Base-by-base conservation (phyloP, 202 grass and related monocot genomes). In the Hordeum pubiflorum region DNA sequence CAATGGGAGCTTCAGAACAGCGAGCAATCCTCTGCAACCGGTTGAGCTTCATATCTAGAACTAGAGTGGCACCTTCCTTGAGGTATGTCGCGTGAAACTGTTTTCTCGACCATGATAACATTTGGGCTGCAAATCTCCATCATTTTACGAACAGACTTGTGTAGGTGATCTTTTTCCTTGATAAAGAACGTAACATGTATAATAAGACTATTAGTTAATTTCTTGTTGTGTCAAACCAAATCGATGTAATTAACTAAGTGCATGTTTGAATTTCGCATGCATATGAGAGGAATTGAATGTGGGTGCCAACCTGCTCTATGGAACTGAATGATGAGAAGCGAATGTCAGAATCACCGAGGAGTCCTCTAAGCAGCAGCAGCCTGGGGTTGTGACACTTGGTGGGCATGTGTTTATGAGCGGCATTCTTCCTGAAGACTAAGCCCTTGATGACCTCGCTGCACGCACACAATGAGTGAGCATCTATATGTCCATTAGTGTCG, bases 21-120 rank as follows among this genome's bases (percentile, higher is more conserved):
- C 82, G 90, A 50, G 88, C 75, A 62, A 93, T 86, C 79, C 88
- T 91, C 67, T 84, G 59, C 59, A 97, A 77, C 4, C 93, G 86
- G 6, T 84, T 70, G 40, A 86, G 79, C 88, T 87, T 97, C 93
- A 97, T 97, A 65, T 97, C 93, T 22, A 87, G 79, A 22, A 91
- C 75, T 40, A 97, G 71, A 4, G 93, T 87, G 63, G 86, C 79
- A 26, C 84, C 88, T 64, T 89, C 56, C 31, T 72, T 80, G 27
- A 89, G 23, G 93, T 66, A 97, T 85, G 60, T 91, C 76, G 6
- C 93, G 81, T 23, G 93, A 89, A 76, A 97, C 91, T 3, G 82
- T 91, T 87, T 89, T 97, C 86, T 97, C 93, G 5, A 93, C 93
- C 81, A 97, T 59, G 32, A 97, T 80, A 31, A 97, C 84, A 85